Percentiles rank a stretch among this genome's conserved stretches.
Evolutionary conservation across 768 basidiomycete species (phyloP).

Genomic region (Leccinum barrowsii): DNA sequence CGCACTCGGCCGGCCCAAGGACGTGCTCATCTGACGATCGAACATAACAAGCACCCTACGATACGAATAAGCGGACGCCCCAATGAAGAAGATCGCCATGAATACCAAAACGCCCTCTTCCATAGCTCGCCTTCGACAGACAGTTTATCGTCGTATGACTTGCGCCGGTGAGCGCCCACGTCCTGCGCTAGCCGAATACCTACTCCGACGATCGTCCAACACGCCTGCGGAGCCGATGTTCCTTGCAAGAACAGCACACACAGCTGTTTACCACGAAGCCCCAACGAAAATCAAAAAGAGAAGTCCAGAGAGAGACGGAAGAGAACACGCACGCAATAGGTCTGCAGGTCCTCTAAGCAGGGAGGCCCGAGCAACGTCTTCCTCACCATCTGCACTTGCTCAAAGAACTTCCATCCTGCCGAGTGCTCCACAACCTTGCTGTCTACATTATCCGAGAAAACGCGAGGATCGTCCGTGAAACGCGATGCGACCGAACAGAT

Average conservation of each 20-base stretch:
- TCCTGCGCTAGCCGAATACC: constrained; percentile 59
- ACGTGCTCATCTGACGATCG: constrained; percentile 38
- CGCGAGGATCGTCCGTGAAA: constrained; percentile 51
- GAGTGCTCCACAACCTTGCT: constrained; percentile 37
- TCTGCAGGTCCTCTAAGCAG: constrained; percentile 68
- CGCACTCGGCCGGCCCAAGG: constrained; percentile 62
- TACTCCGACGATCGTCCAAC: constrained; percentile 66
- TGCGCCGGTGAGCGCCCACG: constrained; percentile 50
- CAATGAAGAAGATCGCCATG: neutral
- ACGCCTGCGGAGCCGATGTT: constrained; percentile 57
- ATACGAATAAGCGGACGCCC: neutral
- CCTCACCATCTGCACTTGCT: constrained; percentile 55
- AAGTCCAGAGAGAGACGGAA: neutral
- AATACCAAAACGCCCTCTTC: constrained; percentile 52
- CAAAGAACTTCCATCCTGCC: constrained; percentile 49
- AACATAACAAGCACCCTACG: constrained; percentile 29
- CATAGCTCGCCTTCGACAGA: constrained; percentile 56
- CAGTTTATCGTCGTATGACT: constrained; percentile 27
- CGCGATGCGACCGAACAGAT: constrained; percentile 70
- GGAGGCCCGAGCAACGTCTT: constrained; percentile 55
- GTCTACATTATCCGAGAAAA: constrained; percentile 36
- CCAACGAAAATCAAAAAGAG: neutral
- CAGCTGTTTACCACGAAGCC: constrained; percentile 36
- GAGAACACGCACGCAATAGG: constrained; percentile 46
- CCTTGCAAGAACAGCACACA: constrained; percentile 52